Evolutionary conservation across 139 green algal genomes (phyloP).

Genomic region (Coelastrella sp.): DNA sequence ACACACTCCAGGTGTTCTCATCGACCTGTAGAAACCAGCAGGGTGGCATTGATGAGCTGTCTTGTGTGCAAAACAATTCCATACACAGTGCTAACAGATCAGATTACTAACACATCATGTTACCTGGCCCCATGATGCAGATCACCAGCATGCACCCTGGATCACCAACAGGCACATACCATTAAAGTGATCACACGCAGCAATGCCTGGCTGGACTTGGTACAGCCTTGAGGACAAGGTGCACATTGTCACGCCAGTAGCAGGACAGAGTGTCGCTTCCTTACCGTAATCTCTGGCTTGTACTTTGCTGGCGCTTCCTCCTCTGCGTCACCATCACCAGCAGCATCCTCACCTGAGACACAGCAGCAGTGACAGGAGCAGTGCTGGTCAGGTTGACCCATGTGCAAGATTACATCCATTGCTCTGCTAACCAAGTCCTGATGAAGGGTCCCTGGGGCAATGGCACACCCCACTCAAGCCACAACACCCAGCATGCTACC

Average conservation of each 20-base stretch:
- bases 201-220: no score
- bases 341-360: not conserved
- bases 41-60: not conserved
- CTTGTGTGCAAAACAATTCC: not conserved
- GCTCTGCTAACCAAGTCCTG: not conserved
- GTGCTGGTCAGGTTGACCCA: no score
- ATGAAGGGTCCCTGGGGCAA: no score
- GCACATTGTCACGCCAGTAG: no score
- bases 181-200: no score
- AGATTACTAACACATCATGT: no score
- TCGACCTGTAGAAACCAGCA: not conserved
- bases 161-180: not conserved
- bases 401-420: no score
- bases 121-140: no score
- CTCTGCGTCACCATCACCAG: slow-evolving; percentile 6
- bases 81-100: no score
- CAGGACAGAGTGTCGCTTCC: not conserved
- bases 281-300: slow-evolving; percentile 7
- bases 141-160: not conserved
- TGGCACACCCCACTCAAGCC: no score
- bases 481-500: no score
- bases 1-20: slow-evolving; percentile 1
- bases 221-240: no score
- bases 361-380: not conserved
- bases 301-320: slow-evolving; percentile 5